Evolutionary conservation across 257 asterid genomes (phyloP), one percentile per base, ranked within the genome.

Genomic region (Datura wrightii): DNA sequence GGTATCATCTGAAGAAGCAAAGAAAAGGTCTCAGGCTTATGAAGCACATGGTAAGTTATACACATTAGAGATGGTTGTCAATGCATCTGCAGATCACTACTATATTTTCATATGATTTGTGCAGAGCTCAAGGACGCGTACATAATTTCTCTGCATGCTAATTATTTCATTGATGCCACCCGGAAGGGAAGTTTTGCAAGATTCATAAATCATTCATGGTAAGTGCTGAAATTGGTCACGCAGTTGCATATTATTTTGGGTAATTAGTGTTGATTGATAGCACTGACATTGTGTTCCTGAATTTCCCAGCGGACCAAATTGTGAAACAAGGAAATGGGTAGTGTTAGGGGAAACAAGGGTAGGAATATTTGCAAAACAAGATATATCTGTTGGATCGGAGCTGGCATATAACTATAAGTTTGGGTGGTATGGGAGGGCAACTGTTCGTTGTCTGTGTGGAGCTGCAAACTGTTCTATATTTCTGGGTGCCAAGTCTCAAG

Each of bases 401-500:
- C 83, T 96, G 87, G 89, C 94, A 7, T 93, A 93, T 86, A 92
- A 96, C 88, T 96, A 96, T 88, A 93, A 94, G 87, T 94, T 94
- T 62, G 98, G 93, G 88, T 96, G 99, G 99, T 96, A 92, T 58
- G 99, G 98, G 10, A 98, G 99, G 84, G 97, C 87, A 82, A 92
- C 94, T 85, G 96, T 96, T 83, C 97, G 97, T 58, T 96, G 98
- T 89, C 91, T 96, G 13, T 96, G 99, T 86, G 96, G 98, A 82
- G 97, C 99, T 46, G 90, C 94, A 70, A 93, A 92, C 86, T 96
- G 99, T 89, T 94, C 97, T 63, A 83, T 92, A 83, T 96, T 93
- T 90, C 98, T 96, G 82, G 98, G 98, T 82, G 98, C 98, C 98
- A 94, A 93, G 89, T 96, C 99, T 89, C 97, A 93, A 71, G 98